Conservation (phyloP, 2,329 filamentous ascomycete species). For the Neopestalotiopsis clavispora region DNA sequence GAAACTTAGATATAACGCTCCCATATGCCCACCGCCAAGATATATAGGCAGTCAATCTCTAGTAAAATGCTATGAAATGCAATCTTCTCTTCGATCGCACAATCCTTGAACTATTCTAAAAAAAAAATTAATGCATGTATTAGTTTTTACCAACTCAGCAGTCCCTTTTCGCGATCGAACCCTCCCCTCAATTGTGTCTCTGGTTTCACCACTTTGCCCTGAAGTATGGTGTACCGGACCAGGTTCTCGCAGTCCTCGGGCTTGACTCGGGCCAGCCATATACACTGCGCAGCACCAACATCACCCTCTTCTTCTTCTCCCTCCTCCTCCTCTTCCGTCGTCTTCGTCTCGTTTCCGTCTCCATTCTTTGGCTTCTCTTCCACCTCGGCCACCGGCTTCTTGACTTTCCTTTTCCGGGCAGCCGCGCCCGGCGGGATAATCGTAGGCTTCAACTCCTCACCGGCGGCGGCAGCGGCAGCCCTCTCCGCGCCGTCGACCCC, state of each 20-base stretch:
- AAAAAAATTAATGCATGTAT: too few species aligned
- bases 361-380: constrained; percentile 9
- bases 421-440: constrained; percentile 31
- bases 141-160: constrained; percentile 81
- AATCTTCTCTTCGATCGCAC: not conserved
- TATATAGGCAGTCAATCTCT: not conserved
- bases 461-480: constrained; percentile 34
- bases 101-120: not conserved
- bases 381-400: constrained; percentile 33
- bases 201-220: constrained; percentile 94
- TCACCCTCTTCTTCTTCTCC: constrained; percentile 34
- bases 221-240: constrained; percentile 83
- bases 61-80: not conserved
- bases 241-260: constrained; percentile 95
- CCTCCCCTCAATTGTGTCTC: constrained; percentile 84
- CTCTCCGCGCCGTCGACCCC: constrained; percentile 52
- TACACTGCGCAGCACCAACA: constrained; percentile 80
- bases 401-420: constrained; percentile 27
- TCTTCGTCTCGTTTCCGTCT: constrained; percentile 12
- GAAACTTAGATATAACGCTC: not conserved
- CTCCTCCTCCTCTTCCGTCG: constrained; percentile 26
- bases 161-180: constrained; percentile 80
- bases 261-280: constrained; percentile 85
- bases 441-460: constrained; percentile 41
- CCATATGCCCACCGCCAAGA: not conserved